Evolutionary conservation across 345 rosid genomes (phyloP).

Genomic region (Citrus sinensis): DVS_A1.0 CM039163.1:39053001-39053500

Average conservation of each 20-base stretch:
- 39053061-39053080: conserved; percentile 9
- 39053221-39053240: conserved; percentile 63
- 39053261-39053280: conserved; percentile 78
- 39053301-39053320: conserved; percentile 49
- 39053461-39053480: no score
- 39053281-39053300: conserved; percentile 73
- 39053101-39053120: neutral
- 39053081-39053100: neutral
- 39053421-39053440: no score
- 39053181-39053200: conserved; percentile 81
- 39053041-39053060: conserved; percentile 25
- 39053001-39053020: conserved; percentile 71
- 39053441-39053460: no score
- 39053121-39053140: neutral
- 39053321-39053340: neutral
- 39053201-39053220: conserved; percentile 82
- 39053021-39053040: conserved; percentile 50
- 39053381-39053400: no score
- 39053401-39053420: no score
- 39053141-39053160: neutral
- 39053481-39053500: conserved; percentile 64
- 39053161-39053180: neutral
- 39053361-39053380: no score
- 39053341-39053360: no score
- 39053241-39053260: conserved; percentile 63